Evolutionary conservation across 129 eudicot genomes (phyloP), one percentile per base, ranked within the genome.

Genomic region (Saussurea involucrata): DNA sequence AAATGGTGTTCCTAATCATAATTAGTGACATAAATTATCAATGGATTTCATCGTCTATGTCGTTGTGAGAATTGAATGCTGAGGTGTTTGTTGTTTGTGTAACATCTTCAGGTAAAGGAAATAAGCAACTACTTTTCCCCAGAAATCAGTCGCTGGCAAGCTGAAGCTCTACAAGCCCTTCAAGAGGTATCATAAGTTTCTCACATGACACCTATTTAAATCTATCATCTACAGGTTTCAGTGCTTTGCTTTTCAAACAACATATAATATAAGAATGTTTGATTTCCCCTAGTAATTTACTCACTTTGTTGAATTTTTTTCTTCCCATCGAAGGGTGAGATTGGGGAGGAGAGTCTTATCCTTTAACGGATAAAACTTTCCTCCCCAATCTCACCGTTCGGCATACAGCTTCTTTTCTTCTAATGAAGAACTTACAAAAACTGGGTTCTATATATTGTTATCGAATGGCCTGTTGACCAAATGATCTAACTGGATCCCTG

Each of bases 91-190:
- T 10, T 21, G 21, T 69, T 40, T 32, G 15, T 75, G 12, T 76
- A 34, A 72, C 27, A 32, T 83, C 7, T 64, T 34, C 78, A 90
- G 95, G 95, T 90, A 44, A 90, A 31, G 71, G 95, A 88, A 81
- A 84, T 90, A n/a, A 84, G 86, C 77, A 22, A 71, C 71, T 66
- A 8, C 60, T 18, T 74, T 34, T 74, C 93, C 53, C 86, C 81
- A 6, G 68, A 66, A 29, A 18, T 90, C 31, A 72, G 68, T 11
- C 93, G 93, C 32, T 88, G 96, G 96, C 79, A 79, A 61, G 96
- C 96, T 74, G 91, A 90, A 78, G 96, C 97, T 36, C 70, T 92
- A 63, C 75, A 83, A 76, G 88, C 91, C 21, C 74, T 90, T 53
- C 96, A 90, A 68, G 92, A 90, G 92, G 96, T 90, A 85, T 37